phyloP scores from a whole-genome alignment of 331 rosid species.

The Malus hybrid region DNA sequence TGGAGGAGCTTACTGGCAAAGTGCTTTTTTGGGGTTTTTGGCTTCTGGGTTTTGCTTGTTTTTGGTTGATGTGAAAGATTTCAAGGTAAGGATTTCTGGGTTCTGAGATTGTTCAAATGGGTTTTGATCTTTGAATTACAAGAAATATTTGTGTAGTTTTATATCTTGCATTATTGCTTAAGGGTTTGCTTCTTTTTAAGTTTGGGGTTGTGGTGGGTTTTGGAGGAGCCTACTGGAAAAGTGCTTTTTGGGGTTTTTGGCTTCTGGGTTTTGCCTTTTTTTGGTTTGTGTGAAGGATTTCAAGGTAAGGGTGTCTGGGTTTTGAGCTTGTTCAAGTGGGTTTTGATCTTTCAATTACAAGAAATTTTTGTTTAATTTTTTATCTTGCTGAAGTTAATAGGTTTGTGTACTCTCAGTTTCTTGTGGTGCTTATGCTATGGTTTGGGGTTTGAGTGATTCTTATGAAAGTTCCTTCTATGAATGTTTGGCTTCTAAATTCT shows the following conservation, averaged over 20 bases:
- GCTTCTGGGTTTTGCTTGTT: not conserved
- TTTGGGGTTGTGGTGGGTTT: constrained; percentile 9
- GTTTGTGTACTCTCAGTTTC: not conserved
- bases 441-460: not conserved
- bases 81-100: no score
- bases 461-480: not conserved
- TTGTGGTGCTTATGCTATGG: not conserved
- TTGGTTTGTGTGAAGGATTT: not conserved
- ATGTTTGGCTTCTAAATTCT: not conserved
- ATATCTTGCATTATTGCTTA: not conserved
- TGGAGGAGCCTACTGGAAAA: not conserved
- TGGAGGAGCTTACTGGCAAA: not conserved
- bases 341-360: not conserved
- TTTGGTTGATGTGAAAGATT: no score
- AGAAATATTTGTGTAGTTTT: no score
- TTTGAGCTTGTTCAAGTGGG: not conserved
- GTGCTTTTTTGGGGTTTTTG: not conserved
- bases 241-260: not conserved
- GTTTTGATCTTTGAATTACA: no score
- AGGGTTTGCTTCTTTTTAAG: not conserved
- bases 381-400: not conserved
- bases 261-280: not conserved
- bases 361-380: not conserved
- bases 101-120: no score
- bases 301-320: not conserved